phyloP scores from a whole-genome alignment of 176 grass and related monocot species.

The Oryza meyeriana region DNA sequence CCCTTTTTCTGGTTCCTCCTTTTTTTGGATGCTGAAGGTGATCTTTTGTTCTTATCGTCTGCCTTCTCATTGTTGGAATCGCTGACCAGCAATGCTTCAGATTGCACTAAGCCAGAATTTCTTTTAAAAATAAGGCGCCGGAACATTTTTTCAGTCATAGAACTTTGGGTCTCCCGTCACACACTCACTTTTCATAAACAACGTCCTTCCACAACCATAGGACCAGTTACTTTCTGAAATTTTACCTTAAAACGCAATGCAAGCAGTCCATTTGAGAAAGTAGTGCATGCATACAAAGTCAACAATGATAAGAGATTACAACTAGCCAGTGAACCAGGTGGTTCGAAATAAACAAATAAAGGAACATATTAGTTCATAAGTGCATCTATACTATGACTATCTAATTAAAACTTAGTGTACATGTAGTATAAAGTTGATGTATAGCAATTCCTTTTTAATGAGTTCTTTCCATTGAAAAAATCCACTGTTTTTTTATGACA shows the following conservation, averaged over 20 bases:
- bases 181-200: conserved; percentile 73
- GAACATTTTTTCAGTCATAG: conserved; percentile 48
- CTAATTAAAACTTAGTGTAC: background rate
- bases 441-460: background rate
- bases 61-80: conserved; percentile 26
- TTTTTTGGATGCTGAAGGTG: conserved; percentile 52
- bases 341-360: conserved; percentile 11
- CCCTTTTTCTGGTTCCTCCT: conserved; percentile 59
- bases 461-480: background rate
- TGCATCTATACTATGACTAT: background rate
- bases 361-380: background rate
- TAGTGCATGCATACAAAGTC: background rate
- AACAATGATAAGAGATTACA: background rate
- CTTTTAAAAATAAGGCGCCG: conserved; percentile 83
- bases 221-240: conserved; percentile 83
- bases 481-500: background rate
- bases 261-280: conserved; percentile 20
- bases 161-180: conserved; percentile 41
- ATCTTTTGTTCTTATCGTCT: conserved; percentile 46
- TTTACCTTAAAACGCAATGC: conserved; percentile 46
- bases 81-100: conserved; percentile 74
- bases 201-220: conserved; percentile 96
- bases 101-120: conserved; percentile 92
- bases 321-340: conserved; percentile 3
- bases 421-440: background rate